Percentiles rank a stretch among this genome's conserved stretches.
These are phyloP conservation scores for Psilocybe subaeruginosa DNA, from an alignment of 768 basidiomycete species.

Conservation along the genomic window DNA sequence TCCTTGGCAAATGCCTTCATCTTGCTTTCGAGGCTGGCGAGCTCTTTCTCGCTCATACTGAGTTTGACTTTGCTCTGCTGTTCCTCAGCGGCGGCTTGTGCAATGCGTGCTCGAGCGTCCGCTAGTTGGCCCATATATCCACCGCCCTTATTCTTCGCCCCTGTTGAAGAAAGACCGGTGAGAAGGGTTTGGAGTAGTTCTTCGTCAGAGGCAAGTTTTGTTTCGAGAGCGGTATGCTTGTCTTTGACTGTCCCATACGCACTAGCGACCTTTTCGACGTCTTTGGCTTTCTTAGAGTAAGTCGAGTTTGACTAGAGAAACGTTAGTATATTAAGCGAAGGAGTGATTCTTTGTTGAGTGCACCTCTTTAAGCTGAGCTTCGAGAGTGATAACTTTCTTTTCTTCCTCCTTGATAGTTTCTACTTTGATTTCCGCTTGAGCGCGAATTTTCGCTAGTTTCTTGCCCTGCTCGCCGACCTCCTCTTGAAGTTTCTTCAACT, in stretches of 20 bases:
- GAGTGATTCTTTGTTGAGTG: slow-evolving; percentile 17
- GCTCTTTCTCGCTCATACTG: slow-evolving; percentile 75
- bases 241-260: slow-evolving; percentile 69
- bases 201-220: slow-evolving; percentile 73
- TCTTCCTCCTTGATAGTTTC: slow-evolving; percentile 81
- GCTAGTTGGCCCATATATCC: slow-evolving; percentile 98
- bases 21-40: slow-evolving; percentile 72
- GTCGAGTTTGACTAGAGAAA: slow-evolving; percentile 54
- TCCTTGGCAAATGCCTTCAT: slow-evolving; percentile 89
- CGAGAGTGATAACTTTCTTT: slow-evolving; percentile 51
- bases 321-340: not conserved
- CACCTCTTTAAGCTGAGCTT: slow-evolving; percentile 66
- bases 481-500: slow-evolving; percentile 83
- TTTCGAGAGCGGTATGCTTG: slow-evolving; percentile 61
- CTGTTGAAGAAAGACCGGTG: slow-evolving; percentile 83
- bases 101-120: slow-evolving; percentile 73
- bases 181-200: slow-evolving; percentile 94
- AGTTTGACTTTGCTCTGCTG: slow-evolving; percentile 81
- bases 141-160: slow-evolving; percentile 67
- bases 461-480: slow-evolving; percentile 79
- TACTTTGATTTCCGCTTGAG: slow-evolving; percentile 84
- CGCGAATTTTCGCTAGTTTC: slow-evolving; percentile 77
- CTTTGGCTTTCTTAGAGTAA: slow-evolving; percentile 57
- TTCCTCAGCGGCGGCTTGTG: slow-evolving; percentile 82
- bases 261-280: slow-evolving; percentile 57